Percentiles rank a stretch among this genome's conserved stretches.
These are phyloP conservation scores for Linaria vulgaris DNA, from an alignment of 257 asterid genomes.

Conservation along the genomic window DNA sequence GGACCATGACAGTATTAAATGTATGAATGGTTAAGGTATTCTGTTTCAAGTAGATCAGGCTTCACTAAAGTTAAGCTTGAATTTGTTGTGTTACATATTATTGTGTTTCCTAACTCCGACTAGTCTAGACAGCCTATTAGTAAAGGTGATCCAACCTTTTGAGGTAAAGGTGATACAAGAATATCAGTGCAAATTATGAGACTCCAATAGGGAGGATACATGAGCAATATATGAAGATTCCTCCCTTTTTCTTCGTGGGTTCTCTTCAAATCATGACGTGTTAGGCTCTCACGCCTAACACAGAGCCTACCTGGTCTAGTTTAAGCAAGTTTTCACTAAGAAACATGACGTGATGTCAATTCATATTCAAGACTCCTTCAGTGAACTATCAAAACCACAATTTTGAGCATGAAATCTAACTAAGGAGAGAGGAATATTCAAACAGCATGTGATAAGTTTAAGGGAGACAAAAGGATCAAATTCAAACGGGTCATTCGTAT, in stretches of 20 bases:
- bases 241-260: background rate
- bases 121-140: too few relatives aligned
- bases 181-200: background rate
- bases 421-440: background rate
- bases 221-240: too few relatives aligned
- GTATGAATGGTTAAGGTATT: background rate
- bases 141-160: background rate
- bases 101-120: too few relatives aligned
- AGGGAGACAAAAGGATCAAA: background rate
- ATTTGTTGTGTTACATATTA: too few relatives aligned
- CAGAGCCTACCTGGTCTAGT: background rate
- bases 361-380: background rate
- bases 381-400: background rate
- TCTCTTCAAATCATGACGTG: background rate
- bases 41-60: background rate
- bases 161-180: background rate
- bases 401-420: background rate
- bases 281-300: background rate
- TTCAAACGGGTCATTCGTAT: background rate
- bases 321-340: conserved; percentile 1
- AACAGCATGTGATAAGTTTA: background rate
- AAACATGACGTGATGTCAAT: background rate
- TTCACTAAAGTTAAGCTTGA: too few relatives aligned
- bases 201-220: too few relatives aligned
- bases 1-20: background rate